Conservation (phyloP, 1,139 yeast species). For the Zygoascus sp. region DNA sequence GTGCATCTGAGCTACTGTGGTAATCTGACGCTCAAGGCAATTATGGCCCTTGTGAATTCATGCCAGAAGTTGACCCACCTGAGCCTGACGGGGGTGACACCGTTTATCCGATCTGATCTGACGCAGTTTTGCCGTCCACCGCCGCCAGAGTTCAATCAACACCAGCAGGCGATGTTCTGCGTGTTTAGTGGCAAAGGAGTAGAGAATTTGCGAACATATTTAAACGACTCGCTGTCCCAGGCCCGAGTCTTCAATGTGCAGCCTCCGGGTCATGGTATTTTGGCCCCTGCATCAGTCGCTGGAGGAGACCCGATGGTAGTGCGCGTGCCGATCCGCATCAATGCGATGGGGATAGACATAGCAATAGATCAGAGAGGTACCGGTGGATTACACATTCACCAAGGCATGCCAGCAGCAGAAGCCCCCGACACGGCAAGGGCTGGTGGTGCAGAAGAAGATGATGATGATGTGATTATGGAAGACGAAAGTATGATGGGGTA, state of each 20-base stretch:
- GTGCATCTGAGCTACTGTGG: slow-evolving; percentile 92
- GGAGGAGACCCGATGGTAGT: neutral
- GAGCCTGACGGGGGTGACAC: slow-evolving; percentile 85
- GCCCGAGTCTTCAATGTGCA: slow-evolving; percentile 4
- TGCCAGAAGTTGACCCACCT: slow-evolving; percentile 88
- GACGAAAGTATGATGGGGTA: slow-evolving; percentile 1
- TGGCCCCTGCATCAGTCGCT: neutral
- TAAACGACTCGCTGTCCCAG: slow-evolving; percentile 33
- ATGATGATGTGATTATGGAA: neutral
- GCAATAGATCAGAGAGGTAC: neutral
- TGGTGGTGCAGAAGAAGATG: neutral
- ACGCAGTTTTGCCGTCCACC: slow-evolving; percentile 90
- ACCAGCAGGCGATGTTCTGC: slow-evolving; percentile 82
- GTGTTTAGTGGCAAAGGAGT: slow-evolving; percentile 94
- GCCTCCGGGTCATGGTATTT: neutral
- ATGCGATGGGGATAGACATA: neutral
- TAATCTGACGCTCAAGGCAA: slow-evolving; percentile 50
- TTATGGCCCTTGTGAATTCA: slow-evolving; percentile 56
- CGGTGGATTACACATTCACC: too few relatives aligned
- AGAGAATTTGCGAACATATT: slow-evolving; percentile 58
- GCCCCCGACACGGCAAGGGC: too few relatives aligned
- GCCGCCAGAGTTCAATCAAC: slow-evolving; percentile 86
- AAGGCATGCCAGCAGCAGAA: too few relatives aligned
- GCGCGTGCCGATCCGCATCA: neutral
- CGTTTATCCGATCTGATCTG: slow-evolving; percentile 81